These are phyloP conservation scores for Neurospora sp. DNA, from an alignment of 495 filamentous ascomycete species.

Conservation along the genomic window DNA sequence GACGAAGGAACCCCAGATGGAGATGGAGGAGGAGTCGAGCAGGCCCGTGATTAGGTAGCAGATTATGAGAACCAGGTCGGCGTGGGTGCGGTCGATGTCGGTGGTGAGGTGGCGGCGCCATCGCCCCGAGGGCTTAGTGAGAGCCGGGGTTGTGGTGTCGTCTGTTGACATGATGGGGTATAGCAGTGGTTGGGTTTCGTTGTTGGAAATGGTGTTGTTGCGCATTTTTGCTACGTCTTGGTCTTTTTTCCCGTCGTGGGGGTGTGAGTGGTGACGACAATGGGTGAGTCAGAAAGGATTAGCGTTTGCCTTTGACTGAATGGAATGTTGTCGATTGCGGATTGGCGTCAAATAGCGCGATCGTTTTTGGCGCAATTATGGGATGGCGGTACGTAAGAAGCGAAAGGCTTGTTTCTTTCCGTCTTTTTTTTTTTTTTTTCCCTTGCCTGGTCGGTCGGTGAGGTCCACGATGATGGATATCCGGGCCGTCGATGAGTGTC, in stretches of 20 bases:
- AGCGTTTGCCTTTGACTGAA: not conserved
- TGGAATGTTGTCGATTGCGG: not conserved
- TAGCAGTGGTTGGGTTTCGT: not conserved
- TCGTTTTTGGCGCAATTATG: not conserved
- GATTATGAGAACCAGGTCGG: conserved; percentile 51
- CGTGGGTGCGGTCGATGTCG: conserved; percentile 44
- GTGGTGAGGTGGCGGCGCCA: conserved; percentile 34
- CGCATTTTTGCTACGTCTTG: not conserved
- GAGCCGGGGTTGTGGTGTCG: not conserved
- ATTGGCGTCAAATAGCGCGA: not conserved
- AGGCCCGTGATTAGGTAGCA: conserved; percentile 68
- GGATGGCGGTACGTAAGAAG: not conserved
- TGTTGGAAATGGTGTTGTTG: not conserved
- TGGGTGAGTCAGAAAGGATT: not conserved
- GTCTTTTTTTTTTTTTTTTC: not conserved
- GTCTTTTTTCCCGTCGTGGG: not conserved
- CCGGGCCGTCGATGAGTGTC: not conserved
- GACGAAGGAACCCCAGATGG: conserved; percentile 66
- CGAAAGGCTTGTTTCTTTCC: not conserved
- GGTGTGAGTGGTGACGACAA: not conserved
- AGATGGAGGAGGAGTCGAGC: conserved; percentile 60
- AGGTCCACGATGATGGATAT: not conserved
- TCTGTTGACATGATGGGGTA: not conserved
- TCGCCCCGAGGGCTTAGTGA: not conserved
- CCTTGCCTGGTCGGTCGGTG: not conserved